Percentiles rank a stretch among this genome's conserved stretches.
phyloP scores from a whole-genome alignment of 768 basidiomycete genomes.

The Dentipellis fragilis region DNA sequence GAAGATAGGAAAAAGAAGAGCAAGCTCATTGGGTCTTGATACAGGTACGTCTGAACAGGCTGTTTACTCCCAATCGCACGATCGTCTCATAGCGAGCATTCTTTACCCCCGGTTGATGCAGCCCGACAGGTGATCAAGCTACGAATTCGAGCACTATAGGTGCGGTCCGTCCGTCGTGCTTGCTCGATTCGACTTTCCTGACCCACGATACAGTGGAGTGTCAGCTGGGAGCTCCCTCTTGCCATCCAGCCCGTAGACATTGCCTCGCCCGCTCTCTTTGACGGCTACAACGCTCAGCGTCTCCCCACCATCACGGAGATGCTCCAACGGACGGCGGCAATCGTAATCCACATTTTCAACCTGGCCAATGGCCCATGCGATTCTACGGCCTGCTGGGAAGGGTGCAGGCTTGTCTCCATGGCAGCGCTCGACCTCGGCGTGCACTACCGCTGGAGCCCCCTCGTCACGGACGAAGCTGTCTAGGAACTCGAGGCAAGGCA shows the following conservation, averaged over 20 bases:
- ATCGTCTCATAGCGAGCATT: too few species aligned
- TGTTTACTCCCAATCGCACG: too few species aligned
- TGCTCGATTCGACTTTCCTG: not conserved
- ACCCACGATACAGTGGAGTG: constrained; percentile 1
- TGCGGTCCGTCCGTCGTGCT: not conserved
- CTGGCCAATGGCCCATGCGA: not conserved
- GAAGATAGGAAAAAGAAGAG: too few species aligned
- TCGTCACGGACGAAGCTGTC: constrained; percentile 7
- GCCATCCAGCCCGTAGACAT: constrained; percentile 4
- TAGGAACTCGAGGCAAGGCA: not conserved
- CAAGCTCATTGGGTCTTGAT: too few species aligned
- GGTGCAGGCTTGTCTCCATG: not conserved
- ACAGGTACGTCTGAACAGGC: too few species aligned
- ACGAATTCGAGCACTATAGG: constrained; percentile 1
- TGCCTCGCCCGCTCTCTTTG: constrained; percentile 7
- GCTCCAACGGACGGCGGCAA: constrained; percentile 5
- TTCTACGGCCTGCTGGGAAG: too few species aligned
- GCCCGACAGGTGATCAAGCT: not conserved
- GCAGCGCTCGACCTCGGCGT: constrained; percentile 5
- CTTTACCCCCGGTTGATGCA: too few species aligned
- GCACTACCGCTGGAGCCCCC: constrained; percentile 10
- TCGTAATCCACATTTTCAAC: not conserved
- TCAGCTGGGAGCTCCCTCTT: constrained; percentile 13
- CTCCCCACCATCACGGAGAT: constrained; percentile 11
- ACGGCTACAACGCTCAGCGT: constrained; percentile 12